phyloP scores from a whole-genome alignment of 257 asterid genomes.

The Capsicum pubescens region DNA sequence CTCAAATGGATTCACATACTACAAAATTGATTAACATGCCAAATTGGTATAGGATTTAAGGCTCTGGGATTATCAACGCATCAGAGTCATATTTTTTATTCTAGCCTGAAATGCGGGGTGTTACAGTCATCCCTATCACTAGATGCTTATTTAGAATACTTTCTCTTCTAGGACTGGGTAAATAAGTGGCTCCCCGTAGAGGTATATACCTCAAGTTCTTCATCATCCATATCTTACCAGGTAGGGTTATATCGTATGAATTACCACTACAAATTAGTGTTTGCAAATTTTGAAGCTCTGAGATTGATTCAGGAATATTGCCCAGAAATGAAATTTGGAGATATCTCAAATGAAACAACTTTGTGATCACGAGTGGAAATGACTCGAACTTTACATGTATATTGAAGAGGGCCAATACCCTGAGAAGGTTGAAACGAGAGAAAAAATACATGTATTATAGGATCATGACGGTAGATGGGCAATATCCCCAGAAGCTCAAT shows the following conservation, averaged over 20 bases:
- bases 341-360: neutral
- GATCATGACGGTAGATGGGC: neutral
- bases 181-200: neutral
- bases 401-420: neutral
- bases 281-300: neutral
- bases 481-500: neutral
- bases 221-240: slow-evolving; percentile 5
- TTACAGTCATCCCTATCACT: no score
- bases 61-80: no score
- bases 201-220: neutral
- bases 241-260: neutral
- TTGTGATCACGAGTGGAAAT: slow-evolving; percentile 7
- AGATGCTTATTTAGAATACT: neutral
- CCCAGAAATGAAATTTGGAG: no score
- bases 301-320: neutral
- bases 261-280: neutral
- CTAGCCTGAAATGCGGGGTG: no score
- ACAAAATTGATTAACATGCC: no score
- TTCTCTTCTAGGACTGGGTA: neutral
- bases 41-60: no score
- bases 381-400: neutral
- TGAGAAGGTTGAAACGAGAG: slow-evolving; percentile 9
- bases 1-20: no score
- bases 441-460: neutral
- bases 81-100: no score